Evolutionary conservation across 1,139 yeast genomes (phyloP).

Genomic region (Lipomyces yarrowii): DNA sequence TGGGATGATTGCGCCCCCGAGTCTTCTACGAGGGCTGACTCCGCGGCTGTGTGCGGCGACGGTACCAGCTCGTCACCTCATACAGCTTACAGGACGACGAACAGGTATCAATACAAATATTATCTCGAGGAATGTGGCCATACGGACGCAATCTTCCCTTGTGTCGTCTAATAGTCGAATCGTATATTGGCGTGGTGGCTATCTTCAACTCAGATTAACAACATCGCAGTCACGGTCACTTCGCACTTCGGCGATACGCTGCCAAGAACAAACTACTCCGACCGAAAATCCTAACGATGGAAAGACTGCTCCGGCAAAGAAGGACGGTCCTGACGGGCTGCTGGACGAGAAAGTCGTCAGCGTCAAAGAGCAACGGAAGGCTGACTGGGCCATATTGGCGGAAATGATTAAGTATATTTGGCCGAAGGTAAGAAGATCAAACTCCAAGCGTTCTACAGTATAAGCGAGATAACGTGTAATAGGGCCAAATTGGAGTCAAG

Average conservation of each 20-base stretch:
- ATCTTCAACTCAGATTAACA: background rate
- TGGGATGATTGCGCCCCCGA: background rate
- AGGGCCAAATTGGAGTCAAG: slow-evolving; percentile 65
- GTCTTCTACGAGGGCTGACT: background rate
- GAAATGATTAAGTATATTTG: slow-evolving; percentile 63
- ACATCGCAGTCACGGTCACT: background rate
- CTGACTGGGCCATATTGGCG: slow-evolving; percentile 31
- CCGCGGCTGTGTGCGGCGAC: background rate
- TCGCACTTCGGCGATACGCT: slow-evolving; percentile 1
- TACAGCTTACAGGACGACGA: background rate
- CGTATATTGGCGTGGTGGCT: background rate
- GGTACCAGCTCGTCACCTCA: background rate
- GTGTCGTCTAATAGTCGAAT: background rate
- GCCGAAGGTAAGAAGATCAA: slow-evolving; percentile 56
- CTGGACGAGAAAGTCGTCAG: slow-evolving; percentile 22
- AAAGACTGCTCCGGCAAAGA: background rate
- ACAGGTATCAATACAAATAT: background rate
- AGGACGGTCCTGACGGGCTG: slow-evolving; percentile 7
- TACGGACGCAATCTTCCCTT: background rate
- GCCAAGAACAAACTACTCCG: background rate
- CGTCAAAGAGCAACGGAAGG: slow-evolving; percentile 23
- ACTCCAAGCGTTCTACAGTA: background rate
- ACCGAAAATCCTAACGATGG: background rate
- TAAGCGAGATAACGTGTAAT: background rate
- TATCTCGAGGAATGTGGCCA: background rate